Evolutionary conservation across 805 yeast genomes (phyloP).

Genomic region (Candida maris): DNA sequence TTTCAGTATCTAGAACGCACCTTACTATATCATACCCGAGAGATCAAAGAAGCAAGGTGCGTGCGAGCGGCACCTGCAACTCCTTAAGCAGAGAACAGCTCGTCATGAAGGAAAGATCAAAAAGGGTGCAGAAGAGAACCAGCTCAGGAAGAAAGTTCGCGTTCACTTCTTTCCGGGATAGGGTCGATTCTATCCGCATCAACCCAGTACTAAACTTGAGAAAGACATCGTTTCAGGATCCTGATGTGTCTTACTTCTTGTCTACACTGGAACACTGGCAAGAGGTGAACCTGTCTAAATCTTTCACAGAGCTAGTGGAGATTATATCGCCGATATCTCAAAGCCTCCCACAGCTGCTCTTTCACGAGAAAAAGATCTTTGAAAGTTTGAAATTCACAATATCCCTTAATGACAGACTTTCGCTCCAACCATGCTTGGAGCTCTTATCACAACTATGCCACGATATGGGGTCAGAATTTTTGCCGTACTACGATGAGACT

Average conservation of each 20-base stretch:
- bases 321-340: conserved; percentile 53
- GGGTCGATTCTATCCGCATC: conserved; percentile 78
- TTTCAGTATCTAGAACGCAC: no score
- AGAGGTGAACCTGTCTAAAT: conserved; percentile 75
- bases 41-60: no score
- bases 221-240: conserved; percentile 63
- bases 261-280: conserved; percentile 82
- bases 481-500: conserved; percentile 55
- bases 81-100: no score
- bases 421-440: conserved; percentile 80
- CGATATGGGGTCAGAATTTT: conserved; percentile 88
- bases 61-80: no score
- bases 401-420: conserved; percentile 55
- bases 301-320: conserved; percentile 60
- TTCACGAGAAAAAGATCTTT: conserved; percentile 64
- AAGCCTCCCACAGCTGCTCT: conserved; percentile 76
- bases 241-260: conserved; percentile 72
- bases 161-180: conserved; percentile 74
- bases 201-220: conserved; percentile 58
- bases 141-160: conserved; percentile 60
- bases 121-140: no score
- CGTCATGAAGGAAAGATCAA: no score
- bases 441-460: conserved; percentile 80
- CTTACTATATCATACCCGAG: no score
- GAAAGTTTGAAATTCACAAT: conserved; percentile 38